Conservation (phyloP, 1,284 basidiomycete genomes). For the Tranzscheliella williamsii region DNA sequence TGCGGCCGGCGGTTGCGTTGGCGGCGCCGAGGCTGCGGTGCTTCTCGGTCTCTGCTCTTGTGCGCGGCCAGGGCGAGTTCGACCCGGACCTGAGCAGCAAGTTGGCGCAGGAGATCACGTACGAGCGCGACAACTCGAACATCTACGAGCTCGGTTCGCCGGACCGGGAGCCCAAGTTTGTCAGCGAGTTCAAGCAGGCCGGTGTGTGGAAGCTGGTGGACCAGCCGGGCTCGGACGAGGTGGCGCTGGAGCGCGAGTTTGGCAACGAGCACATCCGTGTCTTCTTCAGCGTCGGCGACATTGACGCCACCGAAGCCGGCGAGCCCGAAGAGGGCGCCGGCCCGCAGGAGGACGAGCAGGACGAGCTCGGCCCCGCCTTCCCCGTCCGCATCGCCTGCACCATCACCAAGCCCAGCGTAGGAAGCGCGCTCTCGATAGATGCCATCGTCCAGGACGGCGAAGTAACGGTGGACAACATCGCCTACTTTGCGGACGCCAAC, state of each 20-base stretch:
- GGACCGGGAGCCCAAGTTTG: conserved; percentile 71
- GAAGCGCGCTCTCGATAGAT: conserved; percentile 55
- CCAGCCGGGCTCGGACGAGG: conserved; percentile 76
- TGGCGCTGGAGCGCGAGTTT: conserved; percentile 78
- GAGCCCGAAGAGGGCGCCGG: neutral
- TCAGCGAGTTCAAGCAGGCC: conserved; percentile 74
- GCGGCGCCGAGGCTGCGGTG: too few species aligned
- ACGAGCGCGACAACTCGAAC: conserved; percentile 70
- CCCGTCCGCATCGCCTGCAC: conserved; percentile 78
- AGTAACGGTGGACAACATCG: conserved; percentile 85
- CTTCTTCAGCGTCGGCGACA: conserved; percentile 55
- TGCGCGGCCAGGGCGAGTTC: conserved; percentile 63
- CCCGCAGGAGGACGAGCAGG: conserved; percentile 21
- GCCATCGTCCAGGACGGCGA: conserved; percentile 68
- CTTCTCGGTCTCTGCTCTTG: too few species aligned
- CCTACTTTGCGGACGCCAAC: conserved; percentile 76
- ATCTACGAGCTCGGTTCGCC: conserved; percentile 45
- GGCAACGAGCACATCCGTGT: conserved; percentile 74
- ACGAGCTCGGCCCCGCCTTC: conserved; percentile 59
- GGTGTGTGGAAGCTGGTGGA: conserved; percentile 82
- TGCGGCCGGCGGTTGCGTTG: too few species aligned
- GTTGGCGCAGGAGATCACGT: conserved; percentile 79
- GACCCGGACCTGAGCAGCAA: conserved; percentile 76
- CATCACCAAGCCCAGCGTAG: conserved; percentile 73
- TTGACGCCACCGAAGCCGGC: conserved; percentile 21